Evolutionary conservation across 192 early-diverging fungal species (phyloP), one percentile per base, ranked within the genome.

Genomic region (Gonapodya prolifera): DNA sequence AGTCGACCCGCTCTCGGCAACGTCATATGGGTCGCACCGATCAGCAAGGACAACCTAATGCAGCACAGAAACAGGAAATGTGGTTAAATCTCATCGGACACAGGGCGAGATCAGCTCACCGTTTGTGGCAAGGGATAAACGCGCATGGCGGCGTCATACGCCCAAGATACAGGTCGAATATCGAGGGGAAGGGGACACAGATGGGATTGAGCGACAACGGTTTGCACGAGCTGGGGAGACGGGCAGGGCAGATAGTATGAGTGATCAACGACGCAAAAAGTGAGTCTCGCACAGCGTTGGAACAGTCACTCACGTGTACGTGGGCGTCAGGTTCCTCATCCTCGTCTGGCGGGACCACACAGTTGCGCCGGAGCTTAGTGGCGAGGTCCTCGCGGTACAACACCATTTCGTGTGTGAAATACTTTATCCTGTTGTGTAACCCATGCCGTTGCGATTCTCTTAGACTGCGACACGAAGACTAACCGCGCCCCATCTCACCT

Each of bases 401-500:
- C 0, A 96, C 89, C 70, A 98, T 92, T 77, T 98, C 96, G 75
- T 95, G 94, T 1, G 91, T 92, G 79, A 92, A 95, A 78, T 94
- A 96, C 76, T 91, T 90, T 80, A 98, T 94, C 34, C 93, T 91
- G 79, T 36, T 17, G 29, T 70, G n/a, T 32, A 76, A 31, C 0
- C 18, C 2, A 17, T 32, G 17, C 74, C n/a, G n/a, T n/a, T n/a
- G n/a, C n/a, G n/a, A n/a, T n/a, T n/a, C n/a, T n/a, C n/a, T n/a
- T n/a, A n/a, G n/a, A 75, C 1, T 70, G 16, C 32, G 61, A 75
- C 32, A 1, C n/a, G 31, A 34, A 75, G 29, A 69, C 45, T 30
- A 78, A 18, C 74, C 69, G 13, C 2, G 30, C 35, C 30, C 1
- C 74, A 69, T 8, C 74, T 69, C 78, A 91, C 89, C 93, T 84